Evolutionary conservation across 2,329 filamentous ascomycete genomes (phyloP).

Genomic region (Neofusicoccum ribis): DNA sequence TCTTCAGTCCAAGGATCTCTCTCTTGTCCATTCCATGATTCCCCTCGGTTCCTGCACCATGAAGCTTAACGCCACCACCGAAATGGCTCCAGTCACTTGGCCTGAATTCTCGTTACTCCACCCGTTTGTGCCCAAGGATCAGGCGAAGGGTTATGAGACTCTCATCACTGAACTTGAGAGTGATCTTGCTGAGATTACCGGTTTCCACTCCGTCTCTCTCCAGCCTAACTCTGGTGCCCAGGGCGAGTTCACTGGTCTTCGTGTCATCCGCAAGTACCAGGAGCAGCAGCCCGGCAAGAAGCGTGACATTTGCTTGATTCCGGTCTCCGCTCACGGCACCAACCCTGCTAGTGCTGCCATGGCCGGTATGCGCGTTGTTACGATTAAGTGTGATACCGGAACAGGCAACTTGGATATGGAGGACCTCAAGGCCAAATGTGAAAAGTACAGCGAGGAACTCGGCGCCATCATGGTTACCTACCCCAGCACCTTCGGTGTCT

Average conservation of each 20-base stretch:
- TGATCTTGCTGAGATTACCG: slow-evolving; percentile 80
- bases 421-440: slow-evolving; percentile 84
- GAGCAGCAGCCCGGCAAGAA: slow-evolving; percentile 66
- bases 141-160: slow-evolving; percentile 66
- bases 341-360: slow-evolving; percentile 95
- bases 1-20: slow-evolving; percentile 90
- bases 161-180: slow-evolving; percentile 72
- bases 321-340: slow-evolving; percentile 91
- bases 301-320: slow-evolving; percentile 90
- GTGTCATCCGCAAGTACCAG: slow-evolving; percentile 83
- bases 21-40: slow-evolving; percentile 95
- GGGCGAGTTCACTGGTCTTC: slow-evolving; percentile 88
- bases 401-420: slow-evolving; percentile 88
- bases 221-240: slow-evolving; percentile 97
- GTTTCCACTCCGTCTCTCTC: slow-evolving; percentile 84
- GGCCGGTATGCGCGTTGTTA: slow-evolving; percentile 91
- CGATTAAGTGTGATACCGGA: slow-evolving; percentile 83
- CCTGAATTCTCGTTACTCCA: slow-evolving; percentile 77
- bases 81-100: slow-evolving; percentile 85
- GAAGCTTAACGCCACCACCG: slow-evolving; percentile 93
- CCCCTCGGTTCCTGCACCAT: slow-evolving; percentile 96
- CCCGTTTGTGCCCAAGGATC: slow-evolving; percentile 69
- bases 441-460: slow-evolving; percentile 81
- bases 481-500: slow-evolving; percentile 91
- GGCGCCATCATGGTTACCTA: slow-evolving; percentile 97